phyloP scores from a whole-genome alignment of 176 grass and related monocot species.

The Pharus latifolius region DNA sequence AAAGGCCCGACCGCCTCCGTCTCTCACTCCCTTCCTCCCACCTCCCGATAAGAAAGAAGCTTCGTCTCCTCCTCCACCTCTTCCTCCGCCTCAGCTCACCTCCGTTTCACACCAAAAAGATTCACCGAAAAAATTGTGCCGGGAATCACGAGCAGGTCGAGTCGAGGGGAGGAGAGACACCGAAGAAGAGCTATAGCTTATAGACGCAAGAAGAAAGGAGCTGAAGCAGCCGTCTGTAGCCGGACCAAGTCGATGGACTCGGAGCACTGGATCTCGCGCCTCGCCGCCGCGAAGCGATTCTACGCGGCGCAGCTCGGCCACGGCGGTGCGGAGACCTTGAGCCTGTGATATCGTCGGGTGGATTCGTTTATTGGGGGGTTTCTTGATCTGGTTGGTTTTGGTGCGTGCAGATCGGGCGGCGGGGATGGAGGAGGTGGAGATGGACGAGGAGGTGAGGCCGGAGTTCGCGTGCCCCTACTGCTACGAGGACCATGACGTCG shows the following conservation, averaged over 20 bases:
- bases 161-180: conserved; percentile 10
- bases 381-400: neutral
- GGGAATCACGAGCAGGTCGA: no score
- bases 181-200: neutral
- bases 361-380: neutral
- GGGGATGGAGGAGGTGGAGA: conserved; percentile 68
- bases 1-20: neutral
- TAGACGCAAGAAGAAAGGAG: neutral
- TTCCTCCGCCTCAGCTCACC: neutral
- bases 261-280: conserved; percentile 92
- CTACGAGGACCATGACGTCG: conserved; percentile 91
- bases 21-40: neutral
- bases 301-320: conserved; percentile 59
- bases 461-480: conserved; percentile 94
- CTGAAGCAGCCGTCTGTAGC: neutral
- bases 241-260: conserved; percentile 47
- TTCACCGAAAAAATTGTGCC: no score
- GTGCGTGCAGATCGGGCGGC: conserved; percentile 46
- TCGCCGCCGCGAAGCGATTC: conserved; percentile 78
- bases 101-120: no score
- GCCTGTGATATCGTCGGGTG: neutral
- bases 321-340: conserved; percentile 20
- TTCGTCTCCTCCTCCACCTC: neutral
- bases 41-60: conserved; percentile 13
- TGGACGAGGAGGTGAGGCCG: conserved; percentile 62